Evolutionary conservation across 495 filamentous ascomycete species (phyloP), one percentile per base, ranked within the genome.

Genomic region (Zalerion maritima): DNA sequence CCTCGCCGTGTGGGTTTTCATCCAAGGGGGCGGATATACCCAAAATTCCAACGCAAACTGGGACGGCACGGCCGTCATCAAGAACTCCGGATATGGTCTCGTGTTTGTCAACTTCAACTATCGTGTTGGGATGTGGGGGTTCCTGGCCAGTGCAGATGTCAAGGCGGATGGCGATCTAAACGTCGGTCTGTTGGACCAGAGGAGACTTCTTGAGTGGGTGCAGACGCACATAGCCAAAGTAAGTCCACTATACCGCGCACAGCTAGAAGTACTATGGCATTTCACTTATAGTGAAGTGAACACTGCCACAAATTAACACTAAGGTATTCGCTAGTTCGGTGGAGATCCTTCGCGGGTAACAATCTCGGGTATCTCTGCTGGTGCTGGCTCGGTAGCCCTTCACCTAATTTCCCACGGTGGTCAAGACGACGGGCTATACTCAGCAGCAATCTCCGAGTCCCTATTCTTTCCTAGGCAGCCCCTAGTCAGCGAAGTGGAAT

Each of bases 21-120:
- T 86, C 28, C 75, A 79, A 41, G 79, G 79, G n/a, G 79, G 80
- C 10, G 79, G 78, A 11, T 84, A 80, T 46, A 72, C 69, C 7
- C 29, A 37, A 0, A 60, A 73, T 40, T 59, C 65, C 24, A 81
- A 79, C 43, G 52, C 69, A 1, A 76, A 82, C 48, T 72, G 69
- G 46, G 71, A 83, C 40, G 78, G 69, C 1, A 62, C 56, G 2
- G 59, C 61, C 13, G 56, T 84, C 4, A 62, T 85, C 23, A 28
- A 62, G 39, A 69, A 67, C 6, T 71, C 71, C 0, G 61, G 56
- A 5, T 50, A 58, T 28, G 60, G 65, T 21, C 72, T 85, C 24
- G 57, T 85, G 3, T 59, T 84, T 16, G 71, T 87, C 9, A 78
- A 67, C 34, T 75, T 85, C 55, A 85, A 84, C 48, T 69, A 67